Base-by-base conservation (phyloP, 805 yeast genomes). In the Sugiyamaella smithiae region DNA sequence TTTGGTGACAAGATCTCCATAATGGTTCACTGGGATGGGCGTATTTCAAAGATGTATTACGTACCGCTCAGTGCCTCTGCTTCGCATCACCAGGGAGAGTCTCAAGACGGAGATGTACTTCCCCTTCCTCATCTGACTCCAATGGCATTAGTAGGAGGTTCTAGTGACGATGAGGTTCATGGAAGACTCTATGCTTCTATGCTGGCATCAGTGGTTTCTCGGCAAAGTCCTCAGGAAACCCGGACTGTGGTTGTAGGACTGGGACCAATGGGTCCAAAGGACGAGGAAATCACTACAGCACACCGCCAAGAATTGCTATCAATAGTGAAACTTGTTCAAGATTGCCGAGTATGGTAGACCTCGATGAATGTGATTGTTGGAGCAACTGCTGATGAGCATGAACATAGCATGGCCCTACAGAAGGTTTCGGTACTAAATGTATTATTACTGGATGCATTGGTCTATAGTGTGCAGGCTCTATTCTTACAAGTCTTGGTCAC, bases 181-280 rank as follows among this genome's bases (percentile, higher is more conserved):
- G 67, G 67, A 6, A 44, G 54, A 26, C 48, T 66, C 8, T 66
- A 64, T 33, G 64, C 69, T 5, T 51, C 61, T 20, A 55, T 57
- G 45, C 54, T 66, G 11, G 67, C 66, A 4, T 61, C 68, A 5
- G 33, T 64, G 44, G 54, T 66, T 3, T 55, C 60, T 5, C 52
- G 60, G 25, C 68, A 65, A 28, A 43, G 55, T 4, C 67, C 67
- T 1, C 62, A 61, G 11, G 70, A 66, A 42, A 26, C 49, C 9
- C 46, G 70, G 11, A 45, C 48, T 4, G 56, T 66, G n/a, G 55
- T 66, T 7, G 54, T 66, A 9, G 69, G 69, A 4, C 51, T 66
- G 12, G 68, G 67, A 3, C 51, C 54, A 5, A 24, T 59, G 19
- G 55, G 59, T 2, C 56, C 67, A 3, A 58, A 61, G 5, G 61